These are phyloP conservation scores for Quercus engelmannii DNA, from an alignment of 306 rosid species.

Conservation along the genomic window DNA sequence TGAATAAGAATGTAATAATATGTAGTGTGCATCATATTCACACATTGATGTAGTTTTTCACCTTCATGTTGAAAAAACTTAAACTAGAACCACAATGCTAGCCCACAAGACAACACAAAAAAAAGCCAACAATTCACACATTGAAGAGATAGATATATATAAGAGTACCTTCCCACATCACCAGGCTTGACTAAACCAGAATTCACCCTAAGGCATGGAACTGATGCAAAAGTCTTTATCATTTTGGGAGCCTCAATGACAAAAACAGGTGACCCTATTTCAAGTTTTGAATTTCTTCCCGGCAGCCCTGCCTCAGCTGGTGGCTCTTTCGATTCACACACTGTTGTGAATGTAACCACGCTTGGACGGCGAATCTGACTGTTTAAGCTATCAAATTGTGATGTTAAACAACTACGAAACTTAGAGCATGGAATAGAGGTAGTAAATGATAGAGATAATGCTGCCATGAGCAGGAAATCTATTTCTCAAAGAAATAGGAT, in stretches of 20 bases:
- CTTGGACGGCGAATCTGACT: slow-evolving; percentile 15
- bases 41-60: too few relatives aligned
- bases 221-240: slow-evolving; percentile 68
- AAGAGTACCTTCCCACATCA: slow-evolving; percentile 76
- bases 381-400: slow-evolving; percentile 5
- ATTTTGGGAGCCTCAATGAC: slow-evolving; percentile 71
- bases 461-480: slow-evolving; percentile 20
- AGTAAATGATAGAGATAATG: slow-evolving; percentile 16
- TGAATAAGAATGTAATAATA: not conserved
- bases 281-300: slow-evolving; percentile 39
- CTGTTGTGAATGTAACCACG: slow-evolving; percentile 9
- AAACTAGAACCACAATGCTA: too few relatives aligned
- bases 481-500: not conserved
- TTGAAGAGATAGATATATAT: not conserved
- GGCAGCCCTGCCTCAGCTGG: slow-evolving; percentile 14
- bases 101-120: too few relatives aligned
- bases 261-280: slow-evolving; percentile 73
- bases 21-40: too few relatives aligned
- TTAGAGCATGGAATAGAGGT: slow-evolving; percentile 15
- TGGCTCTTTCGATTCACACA: slow-evolving; percentile 50
- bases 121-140: too few relatives aligned
- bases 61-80: too few relatives aligned
- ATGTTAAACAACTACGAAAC: not conserved
- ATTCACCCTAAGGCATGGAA: slow-evolving; percentile 72
- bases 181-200: slow-evolving; percentile 75